These are phyloP conservation scores for Neopestalotiopsis sp. DNA, from an alignment of 2,329 filamentous ascomycete genomes.

Conservation along the genomic window DNA sequence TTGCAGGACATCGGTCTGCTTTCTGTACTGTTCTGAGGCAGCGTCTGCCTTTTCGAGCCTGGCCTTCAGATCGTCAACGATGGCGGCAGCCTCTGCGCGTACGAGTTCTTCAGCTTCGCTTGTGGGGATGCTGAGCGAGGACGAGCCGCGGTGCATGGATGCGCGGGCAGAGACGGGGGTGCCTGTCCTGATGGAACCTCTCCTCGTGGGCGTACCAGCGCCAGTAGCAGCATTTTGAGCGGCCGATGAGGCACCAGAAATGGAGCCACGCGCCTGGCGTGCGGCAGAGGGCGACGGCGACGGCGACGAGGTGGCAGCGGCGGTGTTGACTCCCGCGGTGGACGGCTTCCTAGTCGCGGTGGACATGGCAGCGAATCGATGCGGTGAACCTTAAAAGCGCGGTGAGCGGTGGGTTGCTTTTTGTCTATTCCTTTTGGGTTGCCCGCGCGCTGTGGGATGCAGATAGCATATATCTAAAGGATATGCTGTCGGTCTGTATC, in stretches of 20 bases:
- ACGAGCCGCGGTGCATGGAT: constrained; percentile 64
- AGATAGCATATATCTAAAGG: not conserved
- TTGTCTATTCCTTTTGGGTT: not conserved
- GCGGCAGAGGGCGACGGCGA: constrained; percentile 44
- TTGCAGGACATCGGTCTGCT: constrained; percentile 85
- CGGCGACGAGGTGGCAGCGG: constrained; percentile 38
- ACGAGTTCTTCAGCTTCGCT: constrained; percentile 71
- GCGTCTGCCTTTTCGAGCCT: constrained; percentile 82
- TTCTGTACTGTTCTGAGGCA: constrained; percentile 78
- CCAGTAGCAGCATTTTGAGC: constrained; percentile 47
- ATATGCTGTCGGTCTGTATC: not conserved
- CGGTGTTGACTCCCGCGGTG: constrained; percentile 52
- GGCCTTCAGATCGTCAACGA: constrained; percentile 84
- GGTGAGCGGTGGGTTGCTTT: constrained; percentile 16
- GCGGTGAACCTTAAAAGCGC: constrained; percentile 20
- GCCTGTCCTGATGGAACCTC: constrained; percentile 68
- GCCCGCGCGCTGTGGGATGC: not conserved
- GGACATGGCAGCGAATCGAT: constrained; percentile 49
- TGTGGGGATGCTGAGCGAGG: constrained; percentile 45
- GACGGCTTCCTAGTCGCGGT: constrained; percentile 58
- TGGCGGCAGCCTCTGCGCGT: constrained; percentile 77
- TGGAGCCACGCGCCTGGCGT: constrained; percentile 53
- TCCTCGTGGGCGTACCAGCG: constrained; percentile 49
- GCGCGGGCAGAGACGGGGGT: constrained; percentile 77
- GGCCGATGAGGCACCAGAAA: constrained; percentile 58